Conservation (phyloP, 352 stramenopile genomes). For the Peronospora destructor region DNA sequence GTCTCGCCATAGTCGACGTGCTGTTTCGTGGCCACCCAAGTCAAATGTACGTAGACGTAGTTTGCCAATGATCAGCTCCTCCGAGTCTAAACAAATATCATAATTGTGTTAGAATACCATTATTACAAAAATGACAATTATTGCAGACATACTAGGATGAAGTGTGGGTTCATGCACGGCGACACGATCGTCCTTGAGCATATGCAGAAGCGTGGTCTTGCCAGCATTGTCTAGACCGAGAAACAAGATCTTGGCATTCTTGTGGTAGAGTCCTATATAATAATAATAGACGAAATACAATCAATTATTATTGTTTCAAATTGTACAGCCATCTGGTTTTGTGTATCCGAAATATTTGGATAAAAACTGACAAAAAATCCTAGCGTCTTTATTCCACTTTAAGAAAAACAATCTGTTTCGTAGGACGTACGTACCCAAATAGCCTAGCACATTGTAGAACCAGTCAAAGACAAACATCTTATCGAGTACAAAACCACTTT, state of each 20-base stretch:
- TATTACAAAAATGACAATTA: too few species aligned
- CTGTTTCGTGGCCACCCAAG: slow-evolving; percentile 97
- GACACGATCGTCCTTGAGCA: slow-evolving; percentile 98
- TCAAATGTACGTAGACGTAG: slow-evolving; percentile 99
- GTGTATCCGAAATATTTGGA: too few species aligned
- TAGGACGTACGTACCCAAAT: slow-evolving; percentile 66
- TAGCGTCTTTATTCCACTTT: too few species aligned
- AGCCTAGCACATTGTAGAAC: slow-evolving; percentile 93
- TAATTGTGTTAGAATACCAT: too few species aligned
- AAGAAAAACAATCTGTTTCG: background rate
- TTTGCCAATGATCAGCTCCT: slow-evolving; percentile 93
- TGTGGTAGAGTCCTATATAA: slow-evolving; percentile 97
- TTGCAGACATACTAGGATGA: slow-evolving; percentile 82
- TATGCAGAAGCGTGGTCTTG: slow-evolving; percentile 99
- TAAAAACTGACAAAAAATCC: too few species aligned
- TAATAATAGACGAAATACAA: slow-evolving; percentile 4
- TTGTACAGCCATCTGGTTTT: too few species aligned
- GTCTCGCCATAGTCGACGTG: slow-evolving; percentile 96
- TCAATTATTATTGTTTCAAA: background rate
- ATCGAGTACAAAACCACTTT: background rate
- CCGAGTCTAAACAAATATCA: slow-evolving; percentile 52
- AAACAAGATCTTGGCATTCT: slow-evolving; percentile 99
- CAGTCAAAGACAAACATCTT: slow-evolving; percentile 93
- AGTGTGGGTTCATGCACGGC: slow-evolving; percentile 94
- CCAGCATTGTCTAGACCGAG: slow-evolving; percentile 99